Evolutionary conservation across 1,139 yeast genomes (phyloP), one percentile per base, ranked within the genome.

Genomic region (Eremothecium sinecaudum): DNA sequence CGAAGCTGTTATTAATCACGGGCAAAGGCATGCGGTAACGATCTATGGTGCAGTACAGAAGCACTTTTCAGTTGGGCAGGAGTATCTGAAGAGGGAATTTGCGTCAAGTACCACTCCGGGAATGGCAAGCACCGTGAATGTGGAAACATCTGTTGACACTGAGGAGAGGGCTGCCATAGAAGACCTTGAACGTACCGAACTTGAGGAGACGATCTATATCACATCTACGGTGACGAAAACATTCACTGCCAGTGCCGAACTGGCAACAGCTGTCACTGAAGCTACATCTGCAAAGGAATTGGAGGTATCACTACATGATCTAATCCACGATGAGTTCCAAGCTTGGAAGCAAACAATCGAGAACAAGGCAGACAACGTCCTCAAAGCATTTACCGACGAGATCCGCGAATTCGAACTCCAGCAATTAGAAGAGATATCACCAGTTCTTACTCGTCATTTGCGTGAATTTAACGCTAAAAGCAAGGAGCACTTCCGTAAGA

Each of bases 401-500:
- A 43, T 57, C 12, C 46, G 56, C 14, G 64, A 66, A 0, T 45
- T 62, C 13, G 60, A 71, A 27, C 50, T 58, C 4, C 41, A 42
- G 2, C 58, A 59, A 18, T 52, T 68, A 27, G 62, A 52, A 0
- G 45, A 46, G 3, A 47, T 69, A 26, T 61, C 59, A 34, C 66
- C 66, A 4, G 42, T 47, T 2, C 50, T 76, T 16, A 63, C 69
- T 9, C 58, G 58, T 1, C 53, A 56, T 18, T 58, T 77, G 35
- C 66, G 65, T 40, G 42, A 51, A 1, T 53, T 75, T 31, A 69
- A 73, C 37, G 52, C 48, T n/a, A 48, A 48, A 2, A 66, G 69
- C 38, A 66, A 67, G 41, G 43, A 50, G 12, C 65, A 66, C 29
- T 76, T 73, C 51, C 62, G 64, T 37, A 56, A 54, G 3, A 58